phyloP scores from a whole-genome alignment of 352 stramenopile species.

The Pythium aquatile region DNA sequence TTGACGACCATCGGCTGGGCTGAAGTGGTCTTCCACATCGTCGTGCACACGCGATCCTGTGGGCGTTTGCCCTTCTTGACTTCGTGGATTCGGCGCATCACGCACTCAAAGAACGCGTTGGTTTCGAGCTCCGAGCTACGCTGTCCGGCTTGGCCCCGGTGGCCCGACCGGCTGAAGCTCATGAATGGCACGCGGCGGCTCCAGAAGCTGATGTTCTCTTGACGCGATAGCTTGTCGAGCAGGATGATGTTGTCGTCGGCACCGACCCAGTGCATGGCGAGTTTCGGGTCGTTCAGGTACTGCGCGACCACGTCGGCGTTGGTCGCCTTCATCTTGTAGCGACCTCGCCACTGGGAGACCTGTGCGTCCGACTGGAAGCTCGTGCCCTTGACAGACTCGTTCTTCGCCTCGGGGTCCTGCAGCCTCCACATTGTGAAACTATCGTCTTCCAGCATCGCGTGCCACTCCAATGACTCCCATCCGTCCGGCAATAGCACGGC shows the following conservation, averaged over 20 bases:
- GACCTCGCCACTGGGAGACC: constrained; percentile 29
- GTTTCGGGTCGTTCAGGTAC: constrained; percentile 27
- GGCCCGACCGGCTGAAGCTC: constrained; percentile 23
- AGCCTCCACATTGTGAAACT: constrained; percentile 14
- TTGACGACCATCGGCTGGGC: constrained; percentile 27
- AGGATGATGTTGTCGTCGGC: constrained; percentile 24
- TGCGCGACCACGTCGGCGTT: constrained; percentile 24
- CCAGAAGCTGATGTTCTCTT: constrained; percentile 42
- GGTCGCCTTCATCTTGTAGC: constrained; percentile 21
- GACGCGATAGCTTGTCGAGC: constrained; percentile 29
- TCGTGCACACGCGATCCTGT: constrained; percentile 21
- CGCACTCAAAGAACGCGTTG: constrained; percentile 30
- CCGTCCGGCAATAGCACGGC: constrained; percentile 17
- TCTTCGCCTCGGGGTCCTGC: not conserved
- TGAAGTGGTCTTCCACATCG: constrained; percentile 43
- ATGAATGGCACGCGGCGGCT: constrained; percentile 37
- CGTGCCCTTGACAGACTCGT: not conserved
- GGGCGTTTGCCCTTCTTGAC: constrained; percentile 7
- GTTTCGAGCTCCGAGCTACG: constrained; percentile 12
- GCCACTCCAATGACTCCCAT: constrained; percentile 6
- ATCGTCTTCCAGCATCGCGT: constrained; percentile 2
- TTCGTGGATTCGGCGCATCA: constrained; percentile 36
- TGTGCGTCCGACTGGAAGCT: constrained; percentile 24
- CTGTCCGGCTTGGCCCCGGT: constrained; percentile 11
- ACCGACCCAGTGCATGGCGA: constrained; percentile 23